Evolutionary conservation across 2,329 filamentous ascomycete genomes (phyloP).

Genomic region (Monilinia fructicola): DNA sequence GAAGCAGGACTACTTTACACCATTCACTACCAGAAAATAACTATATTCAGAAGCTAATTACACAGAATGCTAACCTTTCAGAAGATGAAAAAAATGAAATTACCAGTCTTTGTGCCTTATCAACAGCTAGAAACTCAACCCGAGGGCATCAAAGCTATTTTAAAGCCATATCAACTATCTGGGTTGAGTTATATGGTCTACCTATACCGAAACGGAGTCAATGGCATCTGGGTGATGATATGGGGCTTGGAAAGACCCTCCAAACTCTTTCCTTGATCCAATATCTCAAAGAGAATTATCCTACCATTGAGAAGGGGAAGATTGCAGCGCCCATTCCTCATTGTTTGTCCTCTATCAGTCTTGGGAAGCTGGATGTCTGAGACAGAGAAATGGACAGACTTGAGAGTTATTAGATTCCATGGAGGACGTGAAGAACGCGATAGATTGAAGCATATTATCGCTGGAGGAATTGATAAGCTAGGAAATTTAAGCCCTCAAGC

Average conservation of each 20-base stretch:
- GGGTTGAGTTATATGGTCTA: slow-evolving; percentile 52
- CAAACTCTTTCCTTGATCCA: slow-evolving; percentile 52
- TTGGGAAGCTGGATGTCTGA: slow-evolving; percentile 51
- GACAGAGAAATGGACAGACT: slow-evolving; percentile 47
- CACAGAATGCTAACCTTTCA: slow-evolving; percentile 33
- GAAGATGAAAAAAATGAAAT: slow-evolving; percentile 29
- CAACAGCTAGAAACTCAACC: slow-evolving; percentile 37
- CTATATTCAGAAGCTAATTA: slow-evolving; percentile 40
- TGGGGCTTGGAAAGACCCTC: slow-evolving; percentile 52
- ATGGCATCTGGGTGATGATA: slow-evolving; percentile 50
- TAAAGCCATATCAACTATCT: slow-evolving; percentile 53
- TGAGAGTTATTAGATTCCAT: slow-evolving; percentile 51
- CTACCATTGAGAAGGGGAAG: slow-evolving; percentile 41
- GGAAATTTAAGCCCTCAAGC: slow-evolving; percentile 43
- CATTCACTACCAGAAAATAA: slow-evolving; percentile 41
- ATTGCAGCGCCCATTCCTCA: slow-evolving; percentile 45
- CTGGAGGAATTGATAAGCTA: slow-evolving; percentile 47
- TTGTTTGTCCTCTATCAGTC: slow-evolving; percentile 53
- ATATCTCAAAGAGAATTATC: slow-evolving; percentile 46
- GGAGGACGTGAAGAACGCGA: slow-evolving; percentile 46
- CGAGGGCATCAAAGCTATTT: slow-evolving; percentile 46
- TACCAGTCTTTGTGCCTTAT: slow-evolving; percentile 34
- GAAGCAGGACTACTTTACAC: slow-evolving; percentile 40
- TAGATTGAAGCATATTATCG: slow-evolving; percentile 48
- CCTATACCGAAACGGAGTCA: slow-evolving; percentile 44